Conservation (phyloP, 495 filamentous ascomycete genomes). For the Penicillium canescens region DNA sequence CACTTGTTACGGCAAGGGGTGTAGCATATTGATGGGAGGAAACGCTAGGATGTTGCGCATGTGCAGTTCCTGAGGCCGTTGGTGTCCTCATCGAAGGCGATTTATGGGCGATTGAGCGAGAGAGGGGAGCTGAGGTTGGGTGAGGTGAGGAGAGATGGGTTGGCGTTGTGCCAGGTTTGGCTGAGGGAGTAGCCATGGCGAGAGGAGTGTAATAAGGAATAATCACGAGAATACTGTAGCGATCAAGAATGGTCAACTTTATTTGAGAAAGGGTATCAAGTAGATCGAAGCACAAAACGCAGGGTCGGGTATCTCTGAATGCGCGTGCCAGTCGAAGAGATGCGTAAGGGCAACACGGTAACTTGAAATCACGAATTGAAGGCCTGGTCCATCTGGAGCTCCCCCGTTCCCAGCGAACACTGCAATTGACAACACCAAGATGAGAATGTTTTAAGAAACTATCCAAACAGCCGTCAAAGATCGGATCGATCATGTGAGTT, state of each 20-base stretch:
- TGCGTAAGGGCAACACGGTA: neutral
- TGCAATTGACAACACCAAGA: conserved; percentile 14
- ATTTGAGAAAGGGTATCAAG: neutral
- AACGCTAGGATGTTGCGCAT: conserved; percentile 25
- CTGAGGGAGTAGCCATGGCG: conserved; percentile 48
- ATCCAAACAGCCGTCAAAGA: conserved; percentile 12
- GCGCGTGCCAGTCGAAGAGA: neutral
- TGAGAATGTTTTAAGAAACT: neutral
- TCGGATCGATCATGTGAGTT: conserved; percentile 32
- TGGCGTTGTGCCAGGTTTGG: conserved; percentile 46
- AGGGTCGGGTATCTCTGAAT: conserved; percentile 10
- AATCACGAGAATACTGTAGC: neutral
- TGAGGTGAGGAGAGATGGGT: conserved; percentile 49
- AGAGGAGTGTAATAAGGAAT: neutral
- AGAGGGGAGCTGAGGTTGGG: conserved; percentile 39
- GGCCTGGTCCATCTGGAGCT: conserved; percentile 1
- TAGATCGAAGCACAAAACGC: neutral
- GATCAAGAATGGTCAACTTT: neutral
- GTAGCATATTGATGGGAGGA: conserved; percentile 46
- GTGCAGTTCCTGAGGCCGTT: conserved; percentile 35
- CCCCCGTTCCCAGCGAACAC: conserved; percentile 7
- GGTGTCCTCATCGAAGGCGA: conserved; percentile 47
- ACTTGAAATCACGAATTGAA: neutral
- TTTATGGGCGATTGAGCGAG: conserved; percentile 43
- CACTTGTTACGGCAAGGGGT: conserved; percentile 36